These are phyloP conservation scores for Phialemoniopsis sp. DNA, from an alignment of 2,329 filamentous ascomycete genomes.

Conservation along the genomic window DNA sequence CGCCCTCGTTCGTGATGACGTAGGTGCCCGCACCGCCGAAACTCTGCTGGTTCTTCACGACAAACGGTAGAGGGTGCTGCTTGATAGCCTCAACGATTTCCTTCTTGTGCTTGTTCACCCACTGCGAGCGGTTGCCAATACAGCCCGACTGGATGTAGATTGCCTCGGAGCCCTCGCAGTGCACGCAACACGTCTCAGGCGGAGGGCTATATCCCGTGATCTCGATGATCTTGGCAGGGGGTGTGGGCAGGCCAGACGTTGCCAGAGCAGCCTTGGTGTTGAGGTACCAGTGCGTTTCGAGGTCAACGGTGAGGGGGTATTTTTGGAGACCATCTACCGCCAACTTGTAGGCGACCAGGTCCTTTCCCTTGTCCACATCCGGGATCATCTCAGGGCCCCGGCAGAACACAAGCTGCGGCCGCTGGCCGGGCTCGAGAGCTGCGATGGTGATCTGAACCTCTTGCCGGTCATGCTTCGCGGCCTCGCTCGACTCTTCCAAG, in stretches of 20 bases:
- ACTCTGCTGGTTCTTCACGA: slow-evolving; percentile 30
- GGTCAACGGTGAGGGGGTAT: slow-evolving; percentile 18
- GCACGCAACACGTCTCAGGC: slow-evolving; percentile 15
- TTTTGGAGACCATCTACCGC: slow-evolving; percentile 21
- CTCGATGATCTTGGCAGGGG: slow-evolving; percentile 17
- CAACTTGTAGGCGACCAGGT: slow-evolving; percentile 21
- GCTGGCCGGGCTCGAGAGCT: slow-evolving; percentile 18
- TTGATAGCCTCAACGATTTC: slow-evolving; percentile 17
- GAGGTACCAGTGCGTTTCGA: slow-evolving; percentile 27
- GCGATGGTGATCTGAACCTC: slow-evolving; percentile 23
- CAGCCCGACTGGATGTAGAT: slow-evolving; percentile 20
- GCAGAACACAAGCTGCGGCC: slow-evolving; percentile 25
- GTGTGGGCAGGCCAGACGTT: slow-evolving; percentile 26
- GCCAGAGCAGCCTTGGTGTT: slow-evolving; percentile 29
- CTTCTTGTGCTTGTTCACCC: slow-evolving; percentile 20
- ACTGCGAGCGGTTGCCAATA: slow-evolving; percentile 17
- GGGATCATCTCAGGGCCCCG: slow-evolving; percentile 19
- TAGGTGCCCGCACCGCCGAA: slow-evolving; percentile 30
- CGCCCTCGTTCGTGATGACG: slow-evolving; percentile 17
- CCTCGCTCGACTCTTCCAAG: slow-evolving; percentile 12
- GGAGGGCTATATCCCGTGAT: slow-evolving; percentile 12
- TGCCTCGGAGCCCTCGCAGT: slow-evolving; percentile 10
- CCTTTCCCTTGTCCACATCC: slow-evolving; percentile 17
- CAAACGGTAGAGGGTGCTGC: slow-evolving; percentile 22
- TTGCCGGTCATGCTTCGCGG: slow-evolving; percentile 17